These are phyloP conservation scores for Rubus parviflorus DNA, from an alignment of 306 rosid species.

Conservation along the genomic window DNA sequence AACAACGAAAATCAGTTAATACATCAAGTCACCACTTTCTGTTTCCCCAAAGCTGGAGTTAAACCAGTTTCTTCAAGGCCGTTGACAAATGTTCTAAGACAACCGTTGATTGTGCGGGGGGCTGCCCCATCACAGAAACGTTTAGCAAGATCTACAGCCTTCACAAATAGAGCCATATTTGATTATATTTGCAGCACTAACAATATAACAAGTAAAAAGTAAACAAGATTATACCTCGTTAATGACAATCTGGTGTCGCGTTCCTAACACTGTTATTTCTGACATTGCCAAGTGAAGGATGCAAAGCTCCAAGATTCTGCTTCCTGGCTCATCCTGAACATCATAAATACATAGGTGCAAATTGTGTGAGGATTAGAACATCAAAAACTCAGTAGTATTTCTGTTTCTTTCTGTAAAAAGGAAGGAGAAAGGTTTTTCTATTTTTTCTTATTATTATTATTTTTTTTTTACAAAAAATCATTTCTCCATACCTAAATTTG, in stretches of 20 bases:
- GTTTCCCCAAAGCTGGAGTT: constrained; percentile 22
- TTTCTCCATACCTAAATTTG: neutral
- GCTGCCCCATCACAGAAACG: constrained; percentile 96
- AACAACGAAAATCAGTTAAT: neutral
- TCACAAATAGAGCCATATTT: constrained; percentile 30
- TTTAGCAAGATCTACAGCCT: constrained; percentile 95
- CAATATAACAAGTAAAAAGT: neutral
- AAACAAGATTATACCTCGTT: constrained; percentile 58
- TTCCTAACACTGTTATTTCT: constrained; percentile 67
- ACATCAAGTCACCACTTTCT: constrained; percentile 20
- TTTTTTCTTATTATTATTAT: too few species aligned
- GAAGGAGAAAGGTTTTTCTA: neutral
- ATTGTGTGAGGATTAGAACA: neutral
- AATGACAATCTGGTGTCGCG: constrained; percentile 77
- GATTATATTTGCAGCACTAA: neutral
- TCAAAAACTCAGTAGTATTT: neutral
- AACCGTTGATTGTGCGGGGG: constrained; percentile 88
- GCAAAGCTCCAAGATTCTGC: constrained; percentile 85
- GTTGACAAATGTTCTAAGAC: constrained; percentile 69
- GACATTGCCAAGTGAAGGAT: constrained; percentile 96
- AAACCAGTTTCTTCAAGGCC: constrained; percentile 37
- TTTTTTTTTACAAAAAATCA: neutral
- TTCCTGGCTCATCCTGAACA: constrained; percentile 66
- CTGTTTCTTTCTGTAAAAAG: neutral
- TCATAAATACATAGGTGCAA: neutral